A percentile compares a stretch with the other conserved stretches of the same genome.
phyloP scores from a whole-genome alignment of 139 green algal species.

The Spirogloea muscicola region DNA sequence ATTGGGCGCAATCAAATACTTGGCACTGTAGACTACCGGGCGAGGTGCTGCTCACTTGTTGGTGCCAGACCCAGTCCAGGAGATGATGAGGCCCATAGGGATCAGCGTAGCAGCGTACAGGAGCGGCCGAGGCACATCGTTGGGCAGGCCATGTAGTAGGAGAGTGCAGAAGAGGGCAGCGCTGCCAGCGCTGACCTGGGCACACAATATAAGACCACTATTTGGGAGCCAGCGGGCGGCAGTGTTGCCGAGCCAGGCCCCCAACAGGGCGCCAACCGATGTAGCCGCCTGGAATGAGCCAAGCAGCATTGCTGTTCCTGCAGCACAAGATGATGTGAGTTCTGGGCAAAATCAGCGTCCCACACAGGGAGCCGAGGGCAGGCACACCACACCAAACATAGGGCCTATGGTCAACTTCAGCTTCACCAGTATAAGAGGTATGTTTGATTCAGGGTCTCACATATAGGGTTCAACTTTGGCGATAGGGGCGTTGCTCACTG shows the following conservation, averaged over 20 bases:
- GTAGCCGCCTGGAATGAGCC: slow-evolving; percentile 12
- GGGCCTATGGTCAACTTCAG: no score
- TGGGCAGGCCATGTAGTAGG: slow-evolving; percentile 42
- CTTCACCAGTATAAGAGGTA: no score
- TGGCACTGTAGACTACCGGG: no score
- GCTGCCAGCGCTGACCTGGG: slow-evolving; percentile 26
- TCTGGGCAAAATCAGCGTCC: no score
- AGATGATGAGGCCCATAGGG: slow-evolving; percentile 61
- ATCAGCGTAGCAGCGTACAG: slow-evolving; percentile 60
- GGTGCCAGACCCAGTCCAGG: slow-evolving; percentile 58
- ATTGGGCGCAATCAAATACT: no score
- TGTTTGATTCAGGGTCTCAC: no score
- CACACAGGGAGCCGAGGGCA: no score
- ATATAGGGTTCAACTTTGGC: no score
- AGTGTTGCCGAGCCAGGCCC: slow-evolving; percentile 63
- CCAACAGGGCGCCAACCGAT: slow-evolving; percentile 59
- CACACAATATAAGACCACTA: slow-evolving; percentile 33
- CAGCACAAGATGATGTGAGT: no score
- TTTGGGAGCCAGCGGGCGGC: slow-evolving; percentile 8
- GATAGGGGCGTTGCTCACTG: no score
- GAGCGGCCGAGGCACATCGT: slow-evolving; percentile 2
- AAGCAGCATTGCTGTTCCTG: slow-evolving; percentile 42
- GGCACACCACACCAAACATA: no score
- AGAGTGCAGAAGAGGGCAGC: slow-evolving; percentile 13
- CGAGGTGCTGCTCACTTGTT: slow-evolving; percentile 73